phyloP scores from a whole-genome alignment of 176 grass and related monocot genomes.

The Aegilops bicornis region DNA sequence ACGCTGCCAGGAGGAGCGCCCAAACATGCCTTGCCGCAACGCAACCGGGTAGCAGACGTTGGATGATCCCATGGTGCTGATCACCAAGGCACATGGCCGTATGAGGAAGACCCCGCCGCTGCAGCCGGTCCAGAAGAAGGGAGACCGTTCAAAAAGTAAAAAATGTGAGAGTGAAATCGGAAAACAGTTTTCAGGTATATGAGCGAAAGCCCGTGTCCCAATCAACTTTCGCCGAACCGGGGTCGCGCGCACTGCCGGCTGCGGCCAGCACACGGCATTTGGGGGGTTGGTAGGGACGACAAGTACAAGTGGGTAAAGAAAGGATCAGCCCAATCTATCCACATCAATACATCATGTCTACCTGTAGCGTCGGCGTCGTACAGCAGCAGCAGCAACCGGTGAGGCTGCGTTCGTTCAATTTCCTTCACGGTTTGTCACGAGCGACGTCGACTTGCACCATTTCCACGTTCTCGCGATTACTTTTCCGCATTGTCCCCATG shows the following conservation, averaged over 20 bases:
- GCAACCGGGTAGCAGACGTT: too few species aligned
- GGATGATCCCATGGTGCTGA: too few species aligned
- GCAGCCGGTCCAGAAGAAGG: too few species aligned
- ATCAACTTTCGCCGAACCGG: not conserved
- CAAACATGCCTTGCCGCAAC: too few species aligned
- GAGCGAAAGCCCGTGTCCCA: not conserved
- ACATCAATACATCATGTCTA: not conserved
- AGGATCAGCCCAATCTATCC: not conserved
- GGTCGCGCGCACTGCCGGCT: not conserved
- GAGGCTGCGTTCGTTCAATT: not conserved
- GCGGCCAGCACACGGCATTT: conserved; percentile 22
- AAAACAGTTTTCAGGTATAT: too few species aligned
- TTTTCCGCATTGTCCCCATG: not conserved
- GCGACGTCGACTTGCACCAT: conserved; percentile 2
- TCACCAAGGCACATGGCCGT: too few species aligned
- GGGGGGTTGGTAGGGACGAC: conserved; percentile 8
- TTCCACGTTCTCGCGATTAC: conserved; percentile 4
- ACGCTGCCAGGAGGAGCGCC: too few species aligned
- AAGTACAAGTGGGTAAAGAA: not conserved
- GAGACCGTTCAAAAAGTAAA: too few species aligned
- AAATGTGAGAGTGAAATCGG: too few species aligned
- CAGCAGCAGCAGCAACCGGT: not conserved
- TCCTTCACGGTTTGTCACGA: not conserved
- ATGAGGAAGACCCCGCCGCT: too few species aligned
- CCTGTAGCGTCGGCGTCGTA: not conserved